Evolutionary conservation across 163 green algal genomes (phyloP).

Genomic region (Dunaliella salina): DNA sequence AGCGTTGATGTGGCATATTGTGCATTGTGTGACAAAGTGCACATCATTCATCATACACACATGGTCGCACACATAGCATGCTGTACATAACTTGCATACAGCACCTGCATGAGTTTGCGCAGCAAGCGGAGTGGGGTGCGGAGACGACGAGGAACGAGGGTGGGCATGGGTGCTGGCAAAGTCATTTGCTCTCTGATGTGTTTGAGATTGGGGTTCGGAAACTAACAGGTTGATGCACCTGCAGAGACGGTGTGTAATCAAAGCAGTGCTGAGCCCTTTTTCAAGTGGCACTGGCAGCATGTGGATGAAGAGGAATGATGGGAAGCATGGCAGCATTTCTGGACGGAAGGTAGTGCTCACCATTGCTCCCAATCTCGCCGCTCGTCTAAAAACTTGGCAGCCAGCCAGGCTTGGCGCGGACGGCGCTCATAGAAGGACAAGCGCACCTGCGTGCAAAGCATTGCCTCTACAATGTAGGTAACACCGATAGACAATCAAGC

Average conservation of each 20-base stretch:
- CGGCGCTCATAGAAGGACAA: constrained; percentile 67
- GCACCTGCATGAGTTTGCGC: neutral
- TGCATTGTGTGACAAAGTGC: too few relatives aligned
- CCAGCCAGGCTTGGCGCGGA: constrained; percentile 46
- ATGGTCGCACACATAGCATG: too few relatives aligned
- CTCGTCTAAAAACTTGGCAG: constrained; percentile 54
- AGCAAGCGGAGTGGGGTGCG: neutral
- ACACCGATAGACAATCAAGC: too few relatives aligned
- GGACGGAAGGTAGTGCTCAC: constrained; percentile 32
- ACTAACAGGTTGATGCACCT: neutral
- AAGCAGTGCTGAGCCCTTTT: too few relatives aligned
- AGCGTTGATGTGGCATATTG: too few relatives aligned
- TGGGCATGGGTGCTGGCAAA: neutral
- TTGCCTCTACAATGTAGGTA: too few relatives aligned
- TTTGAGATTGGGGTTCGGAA: neutral
- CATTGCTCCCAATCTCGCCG: constrained; percentile 83
- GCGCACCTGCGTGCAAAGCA: constrained; percentile 32
- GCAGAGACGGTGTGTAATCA: neutral
- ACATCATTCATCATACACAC: too few relatives aligned
- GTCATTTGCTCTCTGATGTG: neutral
- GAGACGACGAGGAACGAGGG: neutral
- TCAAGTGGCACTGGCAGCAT: too few relatives aligned
- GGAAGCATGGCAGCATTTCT: too few relatives aligned
- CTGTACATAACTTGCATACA: too few relatives aligned
- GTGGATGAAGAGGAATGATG: too few relatives aligned